Percentiles rank a stretch among this genome's conserved stretches.
These are phyloP conservation scores for Picea glauca DNA, from an alignment of 75 land plant species.

Conservation along the genomic window DNA sequence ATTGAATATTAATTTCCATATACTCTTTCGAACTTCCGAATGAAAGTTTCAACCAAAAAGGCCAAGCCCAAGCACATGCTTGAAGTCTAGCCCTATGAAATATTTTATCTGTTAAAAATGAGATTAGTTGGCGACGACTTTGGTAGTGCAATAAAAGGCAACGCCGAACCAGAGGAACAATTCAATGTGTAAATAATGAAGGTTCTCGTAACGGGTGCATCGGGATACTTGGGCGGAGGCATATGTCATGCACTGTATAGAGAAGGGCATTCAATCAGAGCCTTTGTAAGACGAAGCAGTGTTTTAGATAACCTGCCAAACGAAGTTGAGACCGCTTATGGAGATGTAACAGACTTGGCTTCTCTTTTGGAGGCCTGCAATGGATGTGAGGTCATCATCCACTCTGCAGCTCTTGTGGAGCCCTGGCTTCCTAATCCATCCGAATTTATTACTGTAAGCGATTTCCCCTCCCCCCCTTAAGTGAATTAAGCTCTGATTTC, in stretches of 20 bases:
- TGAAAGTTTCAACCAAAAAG: too few relatives aligned
- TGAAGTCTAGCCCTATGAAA: too few relatives aligned
- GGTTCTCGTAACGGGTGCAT: constrained; percentile 83
- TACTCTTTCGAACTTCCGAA: too few relatives aligned
- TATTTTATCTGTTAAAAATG: too few relatives aligned
- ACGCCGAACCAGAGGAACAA: neutral
- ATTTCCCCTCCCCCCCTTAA: too few relatives aligned
- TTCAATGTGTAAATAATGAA: constrained; percentile 15
- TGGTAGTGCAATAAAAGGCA: neutral
- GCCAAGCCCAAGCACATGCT: too few relatives aligned
- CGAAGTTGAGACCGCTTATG: constrained; percentile 56
- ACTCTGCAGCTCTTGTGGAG: constrained; percentile 78
- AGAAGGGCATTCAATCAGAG: constrained; percentile 54
- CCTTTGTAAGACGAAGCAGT: constrained; percentile 71
- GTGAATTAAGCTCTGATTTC: too few relatives aligned
- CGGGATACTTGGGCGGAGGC: constrained; percentile 80
- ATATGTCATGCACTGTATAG: constrained; percentile 50
- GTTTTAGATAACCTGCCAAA: constrained; percentile 48
- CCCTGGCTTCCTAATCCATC: constrained; percentile 90
- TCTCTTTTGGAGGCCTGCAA: constrained; percentile 61
- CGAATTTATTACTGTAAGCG: constrained; percentile 46
- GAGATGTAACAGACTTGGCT: constrained; percentile 68
- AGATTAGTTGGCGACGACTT: too few relatives aligned
- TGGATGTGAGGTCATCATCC: constrained; percentile 73
- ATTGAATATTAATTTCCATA: neutral